Conservation (phyloP, 768 basidiomycete genomes). For the Mycena olivaceomarginata region DNA sequence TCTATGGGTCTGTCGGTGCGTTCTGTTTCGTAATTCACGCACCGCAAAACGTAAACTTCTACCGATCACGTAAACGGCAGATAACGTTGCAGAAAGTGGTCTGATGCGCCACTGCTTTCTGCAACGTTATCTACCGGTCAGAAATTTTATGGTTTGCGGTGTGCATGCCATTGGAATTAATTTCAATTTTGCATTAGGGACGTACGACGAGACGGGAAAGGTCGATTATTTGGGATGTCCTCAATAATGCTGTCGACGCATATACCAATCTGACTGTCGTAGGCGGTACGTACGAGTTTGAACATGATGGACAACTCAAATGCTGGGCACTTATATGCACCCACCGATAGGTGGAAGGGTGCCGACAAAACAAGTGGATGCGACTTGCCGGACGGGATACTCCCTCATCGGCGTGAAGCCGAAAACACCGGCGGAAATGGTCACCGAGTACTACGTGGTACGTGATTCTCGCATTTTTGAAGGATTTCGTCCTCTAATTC, state of each 20-base stretch:
- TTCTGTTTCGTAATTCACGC: conserved; percentile 1
- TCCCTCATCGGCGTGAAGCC: conserved; percentile 69
- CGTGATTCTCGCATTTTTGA: not conserved
- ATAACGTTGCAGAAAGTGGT: no score
- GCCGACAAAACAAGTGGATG: conserved; percentile 67
- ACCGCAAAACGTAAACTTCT: no score
- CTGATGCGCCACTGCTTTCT: no score
- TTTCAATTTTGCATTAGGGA: conserved; percentile 44
- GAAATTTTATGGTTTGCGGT: no score
- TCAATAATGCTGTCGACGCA: not conserved
- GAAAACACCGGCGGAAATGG: conserved; percentile 66
- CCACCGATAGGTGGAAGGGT: conserved; percentile 54
- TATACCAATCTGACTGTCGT: not conserved
- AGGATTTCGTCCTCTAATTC: not conserved
- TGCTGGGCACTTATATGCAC: conserved; percentile 11
- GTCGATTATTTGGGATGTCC: conserved; percentile 65
- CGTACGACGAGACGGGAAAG: conserved; percentile 71
- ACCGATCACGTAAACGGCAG: no score
- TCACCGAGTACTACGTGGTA: conserved; percentile 72
- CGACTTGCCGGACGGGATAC: conserved; percentile 73
- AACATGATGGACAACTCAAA: not conserved
- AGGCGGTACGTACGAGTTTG: conserved; percentile 55
- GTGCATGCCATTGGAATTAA: not conserved
- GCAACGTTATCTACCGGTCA: no score
- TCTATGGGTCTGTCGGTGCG: conserved; percentile 59